Evolutionary conservation across 1,139 yeast species (phyloP).

Genomic region (Saccharomyces hybrid): DNA sequence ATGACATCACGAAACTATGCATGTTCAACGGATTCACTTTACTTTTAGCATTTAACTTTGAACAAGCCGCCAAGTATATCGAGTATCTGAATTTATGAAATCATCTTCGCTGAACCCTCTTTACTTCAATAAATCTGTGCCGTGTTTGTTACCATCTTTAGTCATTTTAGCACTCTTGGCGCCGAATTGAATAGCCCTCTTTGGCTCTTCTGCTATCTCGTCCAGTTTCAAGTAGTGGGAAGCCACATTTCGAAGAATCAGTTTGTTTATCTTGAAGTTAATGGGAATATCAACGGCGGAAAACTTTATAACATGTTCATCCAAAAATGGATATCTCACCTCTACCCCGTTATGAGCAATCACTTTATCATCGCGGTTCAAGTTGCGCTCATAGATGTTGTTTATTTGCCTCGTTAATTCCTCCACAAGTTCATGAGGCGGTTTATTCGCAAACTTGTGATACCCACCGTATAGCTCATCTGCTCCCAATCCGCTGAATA

Average conservation of each 20-base stretch:
- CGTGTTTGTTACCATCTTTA: conserved; percentile 33
- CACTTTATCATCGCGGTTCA: conserved; percentile 88
- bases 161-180: conserved; percentile 86
- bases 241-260: conserved; percentile 59
- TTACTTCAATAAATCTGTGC: conserved; percentile 30
- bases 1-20: conserved; percentile 64
- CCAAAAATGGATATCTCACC: conserved; percentile 80
- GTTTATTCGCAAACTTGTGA: conserved; percentile 37
- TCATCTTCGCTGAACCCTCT: not conserved
- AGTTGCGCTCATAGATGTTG: conserved; percentile 67
- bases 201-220: conserved; percentile 66
- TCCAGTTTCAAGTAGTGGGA: conserved; percentile 37
- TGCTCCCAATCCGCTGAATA: conserved; percentile 93
- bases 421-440: conserved; percentile 33
- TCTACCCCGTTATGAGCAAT: conserved; percentile 85
- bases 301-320: conserved; percentile 49
- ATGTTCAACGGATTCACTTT: conserved; percentile 64
- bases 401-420: conserved; percentile 66
- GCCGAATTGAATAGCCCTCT: conserved; percentile 94
- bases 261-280: conserved; percentile 53
- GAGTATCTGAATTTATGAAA: conserved; percentile 29
- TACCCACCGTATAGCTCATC: conserved; percentile 95
- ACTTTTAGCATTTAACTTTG: conserved; percentile 71
- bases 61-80: conserved; percentile 79
- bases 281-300: conserved; percentile 46